Percentiles rank a stretch among this genome's conserved stretches.
Evolutionary conservation across 2,329 filamentous ascomycete species (phyloP).

Genomic region (Arthroderma sp.): DNA sequence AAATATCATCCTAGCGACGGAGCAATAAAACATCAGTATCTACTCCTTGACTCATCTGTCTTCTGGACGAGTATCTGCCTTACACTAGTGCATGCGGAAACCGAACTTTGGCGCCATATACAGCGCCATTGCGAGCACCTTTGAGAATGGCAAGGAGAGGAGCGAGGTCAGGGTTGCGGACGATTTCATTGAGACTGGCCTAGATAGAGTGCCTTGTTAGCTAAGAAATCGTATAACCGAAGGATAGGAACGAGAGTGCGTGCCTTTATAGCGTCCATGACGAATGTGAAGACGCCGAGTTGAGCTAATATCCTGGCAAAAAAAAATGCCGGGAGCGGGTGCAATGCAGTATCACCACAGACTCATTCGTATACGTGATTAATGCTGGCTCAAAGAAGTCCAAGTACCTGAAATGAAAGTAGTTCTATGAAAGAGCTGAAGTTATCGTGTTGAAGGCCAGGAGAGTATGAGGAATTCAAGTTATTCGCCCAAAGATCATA

Average conservation of each 20-base stretch:
- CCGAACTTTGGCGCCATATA: slow-evolving; percentile 94
- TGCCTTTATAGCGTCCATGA: slow-evolving; percentile 1
- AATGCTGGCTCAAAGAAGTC: neutral
- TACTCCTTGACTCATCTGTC: neutral
- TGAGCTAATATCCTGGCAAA: neutral
- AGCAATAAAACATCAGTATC: slow-evolving; percentile 14
- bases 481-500: neutral
- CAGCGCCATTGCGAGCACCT: slow-evolving; percentile 87
- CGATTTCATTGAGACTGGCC: slow-evolving; percentile 60
- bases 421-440: neutral
- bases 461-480: neutral
- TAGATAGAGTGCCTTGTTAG: slow-evolving; percentile 25
- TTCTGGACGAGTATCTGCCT: slow-evolving; percentile 14
- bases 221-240: neutral
- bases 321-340: neutral
- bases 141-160: slow-evolving; percentile 78
- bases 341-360: neutral
- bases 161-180: slow-evolving; percentile 74
- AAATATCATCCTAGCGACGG: slow-evolving; percentile 65
- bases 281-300: neutral
- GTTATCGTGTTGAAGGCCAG: neutral
- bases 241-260: too few species aligned
- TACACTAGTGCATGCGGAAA: slow-evolving; percentile 94
- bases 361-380: neutral
- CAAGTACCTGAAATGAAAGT: neutral